Evolutionary conservation across 495 filamentous ascomycete genomes (phyloP).

Genomic region (Penicillium manginii): DNA sequence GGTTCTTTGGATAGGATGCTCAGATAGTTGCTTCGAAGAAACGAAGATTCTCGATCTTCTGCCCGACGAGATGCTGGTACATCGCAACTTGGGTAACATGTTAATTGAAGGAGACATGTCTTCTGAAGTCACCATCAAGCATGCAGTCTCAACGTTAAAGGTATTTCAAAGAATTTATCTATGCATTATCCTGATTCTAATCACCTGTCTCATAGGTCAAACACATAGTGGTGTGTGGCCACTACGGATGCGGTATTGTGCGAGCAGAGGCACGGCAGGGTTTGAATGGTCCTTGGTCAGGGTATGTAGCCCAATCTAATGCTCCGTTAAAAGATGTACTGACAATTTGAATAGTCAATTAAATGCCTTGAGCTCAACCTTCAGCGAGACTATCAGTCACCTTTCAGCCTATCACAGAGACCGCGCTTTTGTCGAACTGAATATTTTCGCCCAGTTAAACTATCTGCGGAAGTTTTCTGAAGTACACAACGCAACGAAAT

Average conservation of each 20-base stretch:
- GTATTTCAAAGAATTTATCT: slow-evolving; percentile 11
- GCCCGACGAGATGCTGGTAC: slow-evolving; percentile 44
- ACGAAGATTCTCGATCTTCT: slow-evolving; percentile 36
- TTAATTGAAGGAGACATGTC: slow-evolving; percentile 40
- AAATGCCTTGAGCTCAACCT: slow-evolving; percentile 16
- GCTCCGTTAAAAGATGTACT: slow-evolving; percentile 3
- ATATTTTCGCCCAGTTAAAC: slow-evolving; percentile 28
- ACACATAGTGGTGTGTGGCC: slow-evolving; percentile 49
- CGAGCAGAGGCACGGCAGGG: slow-evolving; percentile 26
- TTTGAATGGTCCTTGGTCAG: slow-evolving; percentile 26
- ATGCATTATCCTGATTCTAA: background rate
- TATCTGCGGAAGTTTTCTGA: slow-evolving; percentile 20
- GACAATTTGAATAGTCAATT: slow-evolving; percentile 18
- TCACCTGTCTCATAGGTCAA: slow-evolving; percentile 33
- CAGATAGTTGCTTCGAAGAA: slow-evolving; percentile 41
- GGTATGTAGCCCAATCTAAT: slow-evolving; percentile 7
- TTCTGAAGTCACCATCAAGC: slow-evolving; percentile 36
- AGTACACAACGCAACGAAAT: slow-evolving; percentile 17
- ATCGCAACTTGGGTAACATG: slow-evolving; percentile 45
- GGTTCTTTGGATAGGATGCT: slow-evolving; percentile 51
- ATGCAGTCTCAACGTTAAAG: slow-evolving; percentile 38
- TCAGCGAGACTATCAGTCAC: slow-evolving; percentile 18
- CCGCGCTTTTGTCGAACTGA: slow-evolving; percentile 27
- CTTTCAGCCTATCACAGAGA: slow-evolving; percentile 18
- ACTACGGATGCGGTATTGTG: slow-evolving; percentile 47